These are phyloP conservation scores for Aspergillus costaricaensis DNA, from an alignment of 2,329 filamentous ascomycete species.

Conservation along the genomic window DNA sequence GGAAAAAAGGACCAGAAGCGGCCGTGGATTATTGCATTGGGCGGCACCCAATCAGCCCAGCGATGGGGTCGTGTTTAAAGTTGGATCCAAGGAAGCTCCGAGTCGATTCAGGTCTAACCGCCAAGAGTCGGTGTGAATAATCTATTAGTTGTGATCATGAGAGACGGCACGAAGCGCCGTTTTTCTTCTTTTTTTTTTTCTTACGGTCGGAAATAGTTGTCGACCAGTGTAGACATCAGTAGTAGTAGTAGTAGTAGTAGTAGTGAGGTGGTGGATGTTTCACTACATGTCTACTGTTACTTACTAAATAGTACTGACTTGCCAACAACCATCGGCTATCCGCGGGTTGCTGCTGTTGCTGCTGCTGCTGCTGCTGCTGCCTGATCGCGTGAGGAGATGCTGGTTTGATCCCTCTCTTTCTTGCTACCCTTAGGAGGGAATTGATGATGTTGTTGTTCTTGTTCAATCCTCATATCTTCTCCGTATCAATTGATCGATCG, in stretches of 20 bases:
- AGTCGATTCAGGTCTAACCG: background rate
- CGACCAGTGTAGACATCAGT: too few species aligned
- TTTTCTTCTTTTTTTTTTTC: background rate
- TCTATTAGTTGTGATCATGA: too few species aligned
- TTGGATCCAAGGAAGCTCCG: background rate
- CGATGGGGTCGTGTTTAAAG: background rate
- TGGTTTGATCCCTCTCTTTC: background rate
- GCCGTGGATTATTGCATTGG: background rate
- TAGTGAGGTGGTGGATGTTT: too few species aligned
- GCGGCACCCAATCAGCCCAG: conserved; percentile 1
- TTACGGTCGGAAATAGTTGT: background rate
- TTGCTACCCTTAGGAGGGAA: too few species aligned
- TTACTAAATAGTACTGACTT: background rate
- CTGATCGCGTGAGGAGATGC: background rate
- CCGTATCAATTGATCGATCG: background rate
- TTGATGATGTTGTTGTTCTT: too few species aligned
- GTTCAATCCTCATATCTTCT: background rate
- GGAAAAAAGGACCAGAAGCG: too few species aligned
- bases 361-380: conserved; percentile 1
- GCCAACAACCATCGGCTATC: background rate
- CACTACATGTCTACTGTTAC: too few species aligned
- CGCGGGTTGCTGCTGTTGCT: background rate
- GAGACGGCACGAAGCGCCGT: too few species aligned
- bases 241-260: too few species aligned
- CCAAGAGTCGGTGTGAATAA: conserved; percentile 7